Conservation (phyloP, 371 early-diverging fungal genomes). For the Syncephalis fuscata region DNA sequence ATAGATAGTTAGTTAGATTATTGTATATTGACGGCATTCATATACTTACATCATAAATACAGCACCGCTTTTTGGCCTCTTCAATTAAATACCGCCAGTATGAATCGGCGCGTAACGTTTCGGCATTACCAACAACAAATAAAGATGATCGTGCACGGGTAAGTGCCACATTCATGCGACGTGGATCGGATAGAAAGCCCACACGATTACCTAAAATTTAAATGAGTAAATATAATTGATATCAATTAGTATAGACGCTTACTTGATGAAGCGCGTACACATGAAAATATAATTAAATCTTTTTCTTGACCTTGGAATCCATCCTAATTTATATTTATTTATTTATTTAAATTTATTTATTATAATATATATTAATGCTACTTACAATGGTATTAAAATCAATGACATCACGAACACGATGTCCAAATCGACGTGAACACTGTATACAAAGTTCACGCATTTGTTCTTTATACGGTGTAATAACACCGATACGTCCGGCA, state of each 20-base stretch:
- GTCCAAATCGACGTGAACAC: slow-evolving; percentile 46
- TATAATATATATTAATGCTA: too few relatives aligned
- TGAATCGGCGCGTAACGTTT: slow-evolving; percentile 30
- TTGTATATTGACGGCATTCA: too few relatives aligned
- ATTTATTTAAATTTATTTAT: too few relatives aligned
- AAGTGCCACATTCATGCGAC: slow-evolving; percentile 89
- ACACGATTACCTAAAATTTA: slow-evolving; percentile 32
- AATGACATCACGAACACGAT: slow-evolving; percentile 40
- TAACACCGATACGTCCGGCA: slow-evolving; percentile 62
- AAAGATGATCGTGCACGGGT: slow-evolving; percentile 84
- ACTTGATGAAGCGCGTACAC: slow-evolving; percentile 70
- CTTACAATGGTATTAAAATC: slow-evolving; percentile 82
- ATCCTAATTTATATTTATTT: slow-evolving; percentile 31
- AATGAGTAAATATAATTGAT: background rate
- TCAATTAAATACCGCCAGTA: slow-evolving; percentile 50
- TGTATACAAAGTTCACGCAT: slow-evolving; percentile 41
- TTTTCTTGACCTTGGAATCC: slow-evolving; percentile 99
- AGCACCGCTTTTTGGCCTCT: slow-evolving; percentile 27
- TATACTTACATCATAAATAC: slow-evolving; percentile 23
- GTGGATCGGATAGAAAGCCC: slow-evolving; percentile 83
- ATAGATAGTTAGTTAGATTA: too few relatives aligned
- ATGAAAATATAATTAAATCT: slow-evolving; percentile 88
- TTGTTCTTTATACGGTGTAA: slow-evolving; percentile 89
- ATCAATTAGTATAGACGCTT: slow-evolving; percentile 2
- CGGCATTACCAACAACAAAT: slow-evolving; percentile 72